A percentile compares a stretch with the other conserved stretches of the same genome.
Evolutionary conservation across 371 early-diverging fungal genomes (phyloP).

Genomic region (Apophysomyces variabilis): DNA sequence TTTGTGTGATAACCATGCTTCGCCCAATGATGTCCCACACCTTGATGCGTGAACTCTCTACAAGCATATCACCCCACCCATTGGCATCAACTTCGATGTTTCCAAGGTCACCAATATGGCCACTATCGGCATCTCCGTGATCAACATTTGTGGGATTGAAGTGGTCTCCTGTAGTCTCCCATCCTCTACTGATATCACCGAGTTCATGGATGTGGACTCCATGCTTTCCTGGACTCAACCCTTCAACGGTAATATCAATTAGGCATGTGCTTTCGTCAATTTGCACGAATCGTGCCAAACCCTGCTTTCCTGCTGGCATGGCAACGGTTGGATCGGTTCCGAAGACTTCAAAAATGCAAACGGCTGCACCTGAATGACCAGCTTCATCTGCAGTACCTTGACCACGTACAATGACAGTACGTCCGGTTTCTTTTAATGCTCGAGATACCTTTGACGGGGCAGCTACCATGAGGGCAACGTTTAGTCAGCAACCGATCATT

Average conservation of each 20-base stretch:
- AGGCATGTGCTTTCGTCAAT: slow-evolving; percentile 68
- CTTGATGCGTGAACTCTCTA: slow-evolving; percentile 72
- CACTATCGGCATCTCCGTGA: slow-evolving; percentile 59
- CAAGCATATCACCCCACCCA: slow-evolving; percentile 77
- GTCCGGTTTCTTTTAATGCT: slow-evolving; percentile 68
- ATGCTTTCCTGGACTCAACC: slow-evolving; percentile 69
- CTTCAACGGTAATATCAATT: slow-evolving; percentile 79
- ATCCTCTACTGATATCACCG: slow-evolving; percentile 78
- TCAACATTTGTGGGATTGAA: slow-evolving; percentile 59
- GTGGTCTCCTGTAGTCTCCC: slow-evolving; percentile 61
- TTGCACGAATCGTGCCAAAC: slow-evolving; percentile 84
- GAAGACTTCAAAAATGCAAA: slow-evolving; percentile 83
- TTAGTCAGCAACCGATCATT: slow-evolving; percentile 22
- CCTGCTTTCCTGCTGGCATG: slow-evolving; percentile 58
- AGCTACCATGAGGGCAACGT: slow-evolving; percentile 33
- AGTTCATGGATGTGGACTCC: slow-evolving; percentile 76
- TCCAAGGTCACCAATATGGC: slow-evolving; percentile 74
- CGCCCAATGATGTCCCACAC: slow-evolving; percentile 91
- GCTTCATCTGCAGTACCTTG: slow-evolving; percentile 70
- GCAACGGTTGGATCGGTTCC: slow-evolving; percentile 39
- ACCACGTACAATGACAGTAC: slow-evolving; percentile 77
- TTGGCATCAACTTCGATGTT: slow-evolving; percentile 68
- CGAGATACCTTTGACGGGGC: slow-evolving; percentile 69
- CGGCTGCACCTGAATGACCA: slow-evolving; percentile 77
- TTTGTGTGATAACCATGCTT: slow-evolving; percentile 72